Evolutionary conservation across 2,329 filamentous ascomycete genomes (phyloP).

Genomic region (Diaporthe vexans): DNA sequence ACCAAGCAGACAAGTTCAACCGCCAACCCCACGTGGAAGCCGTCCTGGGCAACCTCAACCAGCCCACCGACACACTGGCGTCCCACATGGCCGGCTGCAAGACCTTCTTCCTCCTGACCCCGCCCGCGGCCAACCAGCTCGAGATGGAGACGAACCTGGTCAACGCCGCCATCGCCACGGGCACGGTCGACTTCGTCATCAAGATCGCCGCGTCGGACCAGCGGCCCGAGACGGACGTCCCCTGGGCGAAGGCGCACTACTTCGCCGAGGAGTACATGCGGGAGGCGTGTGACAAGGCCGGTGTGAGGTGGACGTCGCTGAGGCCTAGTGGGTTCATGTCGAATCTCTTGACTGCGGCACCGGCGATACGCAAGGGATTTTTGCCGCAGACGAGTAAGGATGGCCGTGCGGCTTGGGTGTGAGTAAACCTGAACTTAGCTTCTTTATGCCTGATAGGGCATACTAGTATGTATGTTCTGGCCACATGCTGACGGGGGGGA

Average conservation of each 20-base stretch:
- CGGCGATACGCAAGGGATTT: conserved; percentile 22
- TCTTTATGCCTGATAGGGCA: background rate
- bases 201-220: conserved; percentile 28
- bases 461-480: no score
- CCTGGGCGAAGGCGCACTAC: conserved; percentile 23
- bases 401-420: conserved; percentile 25
- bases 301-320: conserved; percentile 12
- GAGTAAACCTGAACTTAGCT: background rate
- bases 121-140: background rate
- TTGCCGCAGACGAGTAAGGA: conserved; percentile 31
- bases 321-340: conserved; percentile 32
- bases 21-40: conserved; percentile 18
- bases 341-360: background rate
- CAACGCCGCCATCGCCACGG: conserved; percentile 25
- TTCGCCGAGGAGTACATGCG: conserved; percentile 27
- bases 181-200: conserved; percentile 22
- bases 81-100: conserved; percentile 30
- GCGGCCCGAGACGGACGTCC: conserved; percentile 13
- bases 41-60: conserved; percentile 24
- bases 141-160: conserved; percentile 2
- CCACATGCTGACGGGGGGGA: no score
- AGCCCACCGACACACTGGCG: background rate
- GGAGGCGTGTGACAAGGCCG: conserved; percentile 1
- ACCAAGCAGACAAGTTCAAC: conserved; percentile 20
- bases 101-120: conserved; percentile 29